phyloP scores from a whole-genome alignment of 192 early-diverging fungal species.

The Phycomyces nitens region DNA sequence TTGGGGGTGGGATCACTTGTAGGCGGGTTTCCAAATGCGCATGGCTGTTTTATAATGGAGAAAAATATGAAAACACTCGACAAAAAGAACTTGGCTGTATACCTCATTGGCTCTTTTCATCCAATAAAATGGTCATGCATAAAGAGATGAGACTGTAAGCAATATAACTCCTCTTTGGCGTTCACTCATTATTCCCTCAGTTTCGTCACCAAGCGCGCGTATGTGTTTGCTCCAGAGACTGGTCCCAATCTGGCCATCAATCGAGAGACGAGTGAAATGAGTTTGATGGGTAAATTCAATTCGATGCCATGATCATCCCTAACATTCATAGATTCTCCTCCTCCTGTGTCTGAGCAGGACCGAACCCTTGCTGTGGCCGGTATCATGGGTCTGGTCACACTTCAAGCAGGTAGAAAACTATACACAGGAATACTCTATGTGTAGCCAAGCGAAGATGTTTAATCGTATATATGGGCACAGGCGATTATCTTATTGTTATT shows the following conservation, averaged over 20 bases:
- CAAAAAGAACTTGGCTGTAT: background rate
- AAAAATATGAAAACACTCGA: background rate
- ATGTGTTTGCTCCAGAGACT: constrained; percentile 53
- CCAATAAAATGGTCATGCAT: background rate
- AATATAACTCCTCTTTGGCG: background rate
- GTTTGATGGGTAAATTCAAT: constrained; percentile 16
- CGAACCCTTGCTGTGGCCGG: constrained; percentile 59
- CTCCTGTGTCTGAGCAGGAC: constrained; percentile 45
- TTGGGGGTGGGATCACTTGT: too few relatives aligned
- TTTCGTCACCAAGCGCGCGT: constrained; percentile 54
- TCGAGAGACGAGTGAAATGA: constrained; percentile 37
- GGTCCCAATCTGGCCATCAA: constrained; percentile 60
- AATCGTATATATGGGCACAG: constrained; percentile 34
- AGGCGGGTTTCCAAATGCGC: too few relatives aligned
- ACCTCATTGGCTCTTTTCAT: background rate
- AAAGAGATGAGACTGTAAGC: constrained; percentile 9
- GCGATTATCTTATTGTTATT: constrained; percentile 74
- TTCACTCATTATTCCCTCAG: constrained; percentile 17
- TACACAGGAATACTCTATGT: background rate
- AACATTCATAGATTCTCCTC: constrained; percentile 27
- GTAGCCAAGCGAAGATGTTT: background rate
- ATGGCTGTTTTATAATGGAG: too few relatives aligned
- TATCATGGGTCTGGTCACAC: constrained; percentile 65
- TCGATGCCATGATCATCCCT: background rate
- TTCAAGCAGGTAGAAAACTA: constrained; percentile 58